phyloP scores from a whole-genome alignment of 176 grass and related monocot genomes.

The Carex pumila region DNA sequence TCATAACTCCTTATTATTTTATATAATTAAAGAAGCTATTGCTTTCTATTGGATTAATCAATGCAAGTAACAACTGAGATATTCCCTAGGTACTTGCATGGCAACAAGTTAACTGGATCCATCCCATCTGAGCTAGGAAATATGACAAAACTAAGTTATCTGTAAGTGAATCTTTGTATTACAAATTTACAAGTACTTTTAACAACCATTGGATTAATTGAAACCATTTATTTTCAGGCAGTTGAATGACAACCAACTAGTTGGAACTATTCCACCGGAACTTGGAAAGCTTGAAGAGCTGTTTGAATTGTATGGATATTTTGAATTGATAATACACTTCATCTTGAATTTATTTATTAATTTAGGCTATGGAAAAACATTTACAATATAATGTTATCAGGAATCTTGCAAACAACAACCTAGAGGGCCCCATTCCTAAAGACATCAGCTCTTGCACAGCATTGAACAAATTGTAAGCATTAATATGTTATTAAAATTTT shows the following conservation, averaged over 20 bases:
- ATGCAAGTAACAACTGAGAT: neutral
- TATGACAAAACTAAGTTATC: conserved; percentile 96
- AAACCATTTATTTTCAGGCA: conserved; percentile 40
- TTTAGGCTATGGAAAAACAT: conserved; percentile 1
- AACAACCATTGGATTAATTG: neutral
- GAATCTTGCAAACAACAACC: conserved; percentile 93
- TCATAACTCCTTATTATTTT: neutral
- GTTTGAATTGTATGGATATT: conserved; percentile 77
- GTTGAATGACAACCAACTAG: conserved; percentile 89
- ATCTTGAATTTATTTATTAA: neutral
- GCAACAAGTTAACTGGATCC: conserved; percentile 79
- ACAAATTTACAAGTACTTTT: neutral
- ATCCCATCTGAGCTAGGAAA: conserved; percentile 91
- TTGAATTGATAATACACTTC: neutral
- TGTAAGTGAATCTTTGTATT: conserved; percentile 49
- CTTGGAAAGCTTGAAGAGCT: conserved; percentile 96
- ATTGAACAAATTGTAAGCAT: conserved; percentile 87
- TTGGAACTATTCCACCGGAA: conserved; percentile 80
- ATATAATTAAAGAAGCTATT: neutral
- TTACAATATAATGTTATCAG: conserved; percentile 28
- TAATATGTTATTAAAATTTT: neutral
- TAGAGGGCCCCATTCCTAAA: conserved; percentile 76
- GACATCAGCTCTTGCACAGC: conserved; percentile 93
- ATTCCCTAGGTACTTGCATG: conserved; percentile 71
- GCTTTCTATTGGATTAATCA: conserved; percentile 9